Percentiles rank a stretch among this genome's conserved stretches.
phyloP scores from a whole-genome alignment of 2,329 filamentous ascomycete species.

The Paecilomyces variotii region DNA sequence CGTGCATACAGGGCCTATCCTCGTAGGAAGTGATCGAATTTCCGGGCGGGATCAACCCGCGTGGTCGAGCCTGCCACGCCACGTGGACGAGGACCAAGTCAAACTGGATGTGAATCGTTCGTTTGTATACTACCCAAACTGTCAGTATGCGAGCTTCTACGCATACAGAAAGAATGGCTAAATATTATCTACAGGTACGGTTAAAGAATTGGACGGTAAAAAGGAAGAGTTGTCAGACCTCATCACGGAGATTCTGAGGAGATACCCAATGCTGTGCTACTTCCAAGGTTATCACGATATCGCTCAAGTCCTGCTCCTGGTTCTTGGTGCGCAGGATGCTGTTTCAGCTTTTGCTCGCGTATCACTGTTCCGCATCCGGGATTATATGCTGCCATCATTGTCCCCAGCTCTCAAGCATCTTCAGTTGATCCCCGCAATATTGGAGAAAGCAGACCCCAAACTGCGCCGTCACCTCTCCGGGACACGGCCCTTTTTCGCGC shows the following conservation, averaged over 20 bases:
- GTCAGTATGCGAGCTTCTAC: conserved; percentile 41
- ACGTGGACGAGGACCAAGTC: conserved; percentile 85
- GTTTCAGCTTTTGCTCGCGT: conserved; percentile 65
- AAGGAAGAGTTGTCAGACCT: conserved; percentile 72
- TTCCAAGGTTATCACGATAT: conserved; percentile 99
- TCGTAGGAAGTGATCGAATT: conserved; percentile 34
- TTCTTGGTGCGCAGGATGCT: conserved; percentile 59
- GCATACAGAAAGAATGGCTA: conserved; percentile 8
- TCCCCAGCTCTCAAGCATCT: conserved; percentile 75
- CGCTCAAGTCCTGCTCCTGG: conserved; percentile 86
- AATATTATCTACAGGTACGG: conserved; percentile 48
- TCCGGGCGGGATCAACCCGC: conserved; percentile 12
- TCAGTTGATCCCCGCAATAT: conserved; percentile 74
- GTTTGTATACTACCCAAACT: conserved; percentile 91
- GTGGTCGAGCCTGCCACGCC: conserved; percentile 62
- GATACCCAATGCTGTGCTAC: conserved; percentile 78
- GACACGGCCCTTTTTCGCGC: conserved; percentile 81
- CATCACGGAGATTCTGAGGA: conserved; percentile 72
- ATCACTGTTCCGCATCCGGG: conserved; percentile 81
- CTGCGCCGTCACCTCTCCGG: conserved; percentile 68
- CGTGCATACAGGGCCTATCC: conserved; percentile 37
- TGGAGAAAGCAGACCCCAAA: conserved; percentile 61
- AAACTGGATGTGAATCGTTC: conserved; percentile 85
- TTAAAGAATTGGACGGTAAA: conserved; percentile 59
- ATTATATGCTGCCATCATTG: conserved; percentile 93